A percentile compares a stretch with the other conserved stretches of the same genome.
Conservation (phyloP, 148 eudicot genomes). For the Simmondsia chinensis region DNA sequence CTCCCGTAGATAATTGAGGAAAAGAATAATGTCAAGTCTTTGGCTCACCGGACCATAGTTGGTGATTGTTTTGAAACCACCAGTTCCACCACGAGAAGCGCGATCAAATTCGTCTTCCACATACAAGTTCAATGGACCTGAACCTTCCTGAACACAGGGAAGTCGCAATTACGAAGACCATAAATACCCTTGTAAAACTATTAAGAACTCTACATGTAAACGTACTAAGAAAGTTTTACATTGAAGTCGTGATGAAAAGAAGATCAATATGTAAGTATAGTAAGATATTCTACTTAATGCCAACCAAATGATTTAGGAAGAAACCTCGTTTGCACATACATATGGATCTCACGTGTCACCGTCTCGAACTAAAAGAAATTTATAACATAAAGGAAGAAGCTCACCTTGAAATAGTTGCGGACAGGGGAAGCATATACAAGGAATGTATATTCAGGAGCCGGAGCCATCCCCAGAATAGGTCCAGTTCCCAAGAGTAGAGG, state of each 20-base stretch:
- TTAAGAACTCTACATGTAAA: no score
- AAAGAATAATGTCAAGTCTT: no score
- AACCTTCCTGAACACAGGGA: conserved; percentile 45
- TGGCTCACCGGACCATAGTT: conserved; percentile 78
- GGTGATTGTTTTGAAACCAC: conserved; percentile 81
- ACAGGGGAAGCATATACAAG: conserved; percentile 89
- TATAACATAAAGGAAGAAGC: not conserved
- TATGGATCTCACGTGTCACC: not conserved
- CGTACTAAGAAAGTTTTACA: no score
- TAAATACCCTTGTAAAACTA: no score
- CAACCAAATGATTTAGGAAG: no score
- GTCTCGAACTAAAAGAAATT: not conserved
- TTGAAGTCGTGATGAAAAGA: not conserved
- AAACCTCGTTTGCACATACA: no score
- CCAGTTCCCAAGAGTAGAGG: conserved; percentile 91
- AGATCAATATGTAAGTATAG: no score
- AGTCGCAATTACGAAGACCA: not conserved
- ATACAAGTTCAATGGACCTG: conserved; percentile 57
- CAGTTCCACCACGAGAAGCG: conserved; percentile 85
- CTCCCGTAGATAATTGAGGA: no score
- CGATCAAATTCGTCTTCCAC: conserved; percentile 76
- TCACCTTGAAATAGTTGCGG: conserved; percentile 76
- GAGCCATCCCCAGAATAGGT: conserved; percentile 63
- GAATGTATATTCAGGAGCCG: conserved; percentile 82
- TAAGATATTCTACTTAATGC: no score